Percentiles rank a stretch among this genome's conserved stretches.
phyloP scores from a whole-genome alignment of 495 filamentous ascomycete species.

The Diplogelasinospora grovesii region DNA sequence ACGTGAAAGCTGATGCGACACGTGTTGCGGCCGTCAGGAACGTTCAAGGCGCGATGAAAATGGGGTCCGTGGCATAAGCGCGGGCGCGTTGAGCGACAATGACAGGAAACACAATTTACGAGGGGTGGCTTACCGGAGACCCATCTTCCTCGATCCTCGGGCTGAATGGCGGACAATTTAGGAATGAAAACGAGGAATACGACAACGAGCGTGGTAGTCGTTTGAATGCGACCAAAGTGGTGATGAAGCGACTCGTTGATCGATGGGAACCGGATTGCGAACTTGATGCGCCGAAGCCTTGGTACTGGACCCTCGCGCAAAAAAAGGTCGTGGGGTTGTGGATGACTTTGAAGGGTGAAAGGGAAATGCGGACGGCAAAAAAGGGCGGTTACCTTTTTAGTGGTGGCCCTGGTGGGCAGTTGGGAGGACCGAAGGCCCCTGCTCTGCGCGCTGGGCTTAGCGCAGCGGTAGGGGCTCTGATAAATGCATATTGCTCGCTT shows the following conservation, averaged over 20 bases:
- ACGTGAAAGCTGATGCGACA: slow-evolving; percentile 3
- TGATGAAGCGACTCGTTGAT: slow-evolving; percentile 22
- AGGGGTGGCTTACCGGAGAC: slow-evolving; percentile 64
- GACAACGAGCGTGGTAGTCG: slow-evolving; percentile 13
- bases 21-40: not conserved
- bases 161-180: slow-evolving; percentile 2
- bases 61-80: slow-evolving; percentile 12
- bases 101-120: slow-evolving; percentile 10
- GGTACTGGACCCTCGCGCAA: slow-evolving; percentile 18
- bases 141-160: slow-evolving; percentile 48
- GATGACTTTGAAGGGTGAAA: slow-evolving; percentile 20
- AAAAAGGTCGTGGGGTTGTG: slow-evolving; percentile 28
- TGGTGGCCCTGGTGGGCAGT: no score
- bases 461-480: slow-evolving; percentile 2
- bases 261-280: slow-evolving; percentile 21
- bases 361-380: slow-evolving; percentile 16
- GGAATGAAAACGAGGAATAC: slow-evolving; percentile 16
- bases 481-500: no score
- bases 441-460: slow-evolving; percentile 5
- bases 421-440: no score
- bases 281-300: slow-evolving; percentile 22
- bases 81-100: slow-evolving; percentile 7
- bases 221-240: slow-evolving; percentile 5
- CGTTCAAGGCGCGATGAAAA: slow-evolving; percentile 7
- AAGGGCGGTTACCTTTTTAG: slow-evolving; percentile 21